Evolutionary conservation across 768 basidiomycete genomes (phyloP), one percentile per base, ranked within the genome.

Genomic region (Coprinopsis sp.): DNA sequence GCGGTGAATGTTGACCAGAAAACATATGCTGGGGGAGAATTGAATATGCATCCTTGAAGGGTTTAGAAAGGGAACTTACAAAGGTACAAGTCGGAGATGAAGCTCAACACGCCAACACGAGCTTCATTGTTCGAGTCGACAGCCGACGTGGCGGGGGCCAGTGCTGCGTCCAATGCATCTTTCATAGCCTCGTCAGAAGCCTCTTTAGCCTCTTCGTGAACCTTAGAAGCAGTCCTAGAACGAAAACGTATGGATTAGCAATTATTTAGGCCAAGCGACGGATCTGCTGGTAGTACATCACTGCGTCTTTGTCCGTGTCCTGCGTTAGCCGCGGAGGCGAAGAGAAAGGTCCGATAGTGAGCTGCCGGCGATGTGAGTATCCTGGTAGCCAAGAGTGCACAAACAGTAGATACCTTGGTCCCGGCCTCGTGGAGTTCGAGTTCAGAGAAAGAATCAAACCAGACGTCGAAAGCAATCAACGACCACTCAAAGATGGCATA

Each of bases 401-500:
- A n/a, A 23, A 10, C 22, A 29, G 34, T 54, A 50, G 71, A 52
- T 50, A 80, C 83, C 67, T 83, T 71, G 16, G 86, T 54, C 49
- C 74, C 66, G 4, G 71, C 68, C 31, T 73, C 68, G 36, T 61
- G 64, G 51, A 89, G 78, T 53, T 89, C 87, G 23, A 71, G 64
- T 46, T 73, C 78, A 1, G 77, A 56, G n/a, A 84, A 62, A 0
- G 87, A 80, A 58, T 91, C 89, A 53, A 80, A 91, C 12, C 79
- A 47, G 21, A 91, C 69, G 48, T 91, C 89, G 36, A 84, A 69
- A 42, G 84, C 58, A 46, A 91, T 88, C 38, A 91, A 77, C 6
- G 70, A 71, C 92, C 92, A 95, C 65, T 95, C 92, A 55, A 88
- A 87, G 64, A 93, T 84, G 36, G 84, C 79, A 57, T 93, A 95